Percentiles rank a stretch among this genome's conserved stretches.
Evolutionary conservation across 2,329 filamentous ascomycete genomes (phyloP).

Genomic region (Ophiostoma sp.): DNA sequence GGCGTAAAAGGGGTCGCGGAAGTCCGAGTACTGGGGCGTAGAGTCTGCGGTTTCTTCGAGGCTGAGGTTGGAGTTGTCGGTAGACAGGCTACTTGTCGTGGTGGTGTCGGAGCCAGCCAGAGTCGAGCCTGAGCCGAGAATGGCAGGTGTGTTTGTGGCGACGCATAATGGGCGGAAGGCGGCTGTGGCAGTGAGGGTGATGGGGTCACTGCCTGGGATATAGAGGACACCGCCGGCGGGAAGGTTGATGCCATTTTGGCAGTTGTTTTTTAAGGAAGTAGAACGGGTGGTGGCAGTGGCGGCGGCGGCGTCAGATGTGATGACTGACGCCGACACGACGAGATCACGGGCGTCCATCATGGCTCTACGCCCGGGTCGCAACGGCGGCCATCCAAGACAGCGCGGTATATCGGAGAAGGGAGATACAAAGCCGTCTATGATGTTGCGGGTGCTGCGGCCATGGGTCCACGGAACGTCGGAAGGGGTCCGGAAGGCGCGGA

Average conservation of each 20-base stretch:
- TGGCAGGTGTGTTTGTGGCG: slow-evolving; percentile 37
- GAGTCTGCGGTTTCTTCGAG: slow-evolving; percentile 23
- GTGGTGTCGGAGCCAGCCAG: slow-evolving; percentile 32
- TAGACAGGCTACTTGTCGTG: slow-evolving; percentile 31
- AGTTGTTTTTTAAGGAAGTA: slow-evolving; percentile 27
- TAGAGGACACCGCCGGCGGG: slow-evolving; percentile 45
- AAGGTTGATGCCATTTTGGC: slow-evolving; percentile 39
- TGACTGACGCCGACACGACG: slow-evolving; percentile 23
- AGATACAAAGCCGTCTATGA: not conserved
- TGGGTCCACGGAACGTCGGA: slow-evolving; percentile 1
- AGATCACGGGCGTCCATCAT: slow-evolving; percentile 21
- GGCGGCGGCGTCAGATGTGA: slow-evolving; percentile 4
- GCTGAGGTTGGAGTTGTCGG: slow-evolving; percentile 28
- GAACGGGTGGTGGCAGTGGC: not conserved
- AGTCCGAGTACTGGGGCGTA: slow-evolving; percentile 52
- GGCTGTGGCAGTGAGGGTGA: slow-evolving; percentile 55
- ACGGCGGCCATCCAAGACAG: slow-evolving; percentile 27
- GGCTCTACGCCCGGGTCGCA: slow-evolving; percentile 30
- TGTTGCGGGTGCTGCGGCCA: not conserved
- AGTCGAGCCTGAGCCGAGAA: slow-evolving; percentile 33
- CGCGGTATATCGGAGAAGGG: not conserved
- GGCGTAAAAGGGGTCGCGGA: slow-evolving; percentile 84
- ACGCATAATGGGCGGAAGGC: slow-evolving; percentile 56
- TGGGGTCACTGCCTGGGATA: slow-evolving; percentile 47
- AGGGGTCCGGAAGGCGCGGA: not conserved